These are phyloP conservation scores for Thelephora ganbajun DNA, from an alignment of 768 basidiomycete species.

Conservation along the genomic window DNA sequence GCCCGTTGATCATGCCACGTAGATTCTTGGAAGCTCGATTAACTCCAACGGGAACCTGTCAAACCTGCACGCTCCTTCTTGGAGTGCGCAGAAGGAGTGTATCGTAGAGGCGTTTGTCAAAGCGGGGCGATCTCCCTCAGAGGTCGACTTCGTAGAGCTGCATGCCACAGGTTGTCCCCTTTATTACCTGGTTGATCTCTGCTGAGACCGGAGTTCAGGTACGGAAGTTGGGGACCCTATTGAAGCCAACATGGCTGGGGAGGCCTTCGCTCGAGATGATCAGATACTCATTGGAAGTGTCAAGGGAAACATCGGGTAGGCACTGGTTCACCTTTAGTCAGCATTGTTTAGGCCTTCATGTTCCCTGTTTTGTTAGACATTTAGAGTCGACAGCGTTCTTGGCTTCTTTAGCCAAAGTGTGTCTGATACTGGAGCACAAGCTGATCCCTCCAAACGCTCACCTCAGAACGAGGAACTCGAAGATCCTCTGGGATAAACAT, in stretches of 20 bases:
- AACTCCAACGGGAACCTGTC: constrained; percentile 23
- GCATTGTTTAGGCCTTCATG: background rate
- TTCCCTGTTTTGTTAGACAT: constrained; percentile 14
- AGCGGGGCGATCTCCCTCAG: constrained; percentile 18
- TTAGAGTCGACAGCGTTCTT: constrained; percentile 29
- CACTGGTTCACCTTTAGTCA: background rate
- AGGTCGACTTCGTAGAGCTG: constrained; percentile 34
- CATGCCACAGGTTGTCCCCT: constrained; percentile 31
- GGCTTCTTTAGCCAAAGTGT: constrained; percentile 29
- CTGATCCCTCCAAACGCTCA: constrained; percentile 29
- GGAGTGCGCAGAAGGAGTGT: constrained; percentile 21
- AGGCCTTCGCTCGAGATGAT: constrained; percentile 18
- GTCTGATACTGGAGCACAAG: constrained; percentile 22
- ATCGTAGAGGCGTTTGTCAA: constrained; percentile 24
- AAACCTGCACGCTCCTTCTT: constrained; percentile 25
- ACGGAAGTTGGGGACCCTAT: constrained; percentile 35
- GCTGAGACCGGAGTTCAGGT: constrained; percentile 8
- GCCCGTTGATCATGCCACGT: background rate
- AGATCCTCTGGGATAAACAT: constrained; percentile 26
- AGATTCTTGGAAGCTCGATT: constrained; percentile 28
- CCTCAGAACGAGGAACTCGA: constrained; percentile 20
- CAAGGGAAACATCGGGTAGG: constrained; percentile 33
- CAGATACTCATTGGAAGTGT: constrained; percentile 28
- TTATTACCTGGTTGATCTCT: background rate
- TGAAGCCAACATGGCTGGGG: constrained; percentile 35